phyloP scores from a whole-genome alignment of 768 basidiomycete genomes.

The Lactarius psammicola region DNA sequence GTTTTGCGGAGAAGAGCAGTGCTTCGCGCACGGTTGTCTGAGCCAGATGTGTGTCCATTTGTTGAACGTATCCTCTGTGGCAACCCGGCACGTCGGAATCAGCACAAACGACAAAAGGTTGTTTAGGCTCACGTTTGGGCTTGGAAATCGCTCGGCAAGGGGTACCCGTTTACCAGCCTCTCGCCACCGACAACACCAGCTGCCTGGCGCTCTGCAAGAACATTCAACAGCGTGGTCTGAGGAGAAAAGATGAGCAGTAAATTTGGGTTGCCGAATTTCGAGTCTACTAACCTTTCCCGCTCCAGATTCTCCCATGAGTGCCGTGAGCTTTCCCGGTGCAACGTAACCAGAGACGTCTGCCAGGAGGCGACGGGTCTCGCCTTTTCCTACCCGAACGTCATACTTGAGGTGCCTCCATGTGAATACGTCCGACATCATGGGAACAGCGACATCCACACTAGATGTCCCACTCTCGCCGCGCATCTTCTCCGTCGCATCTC shows the following conservation, averaged over 20 bases:
- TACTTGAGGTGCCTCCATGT: conserved; percentile 78
- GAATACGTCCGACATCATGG: conserved; percentile 55
- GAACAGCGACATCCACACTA: conserved; percentile 19
- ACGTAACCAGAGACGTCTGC: conserved; percentile 79
- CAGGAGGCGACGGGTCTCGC: conserved; percentile 48
- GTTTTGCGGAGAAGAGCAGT: conserved; percentile 70
- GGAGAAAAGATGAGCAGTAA: not conserved
- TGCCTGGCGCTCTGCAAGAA: conserved; percentile 41
- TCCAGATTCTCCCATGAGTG: conserved; percentile 67
- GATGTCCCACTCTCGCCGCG: conserved; percentile 14
- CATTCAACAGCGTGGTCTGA: conserved; percentile 52
- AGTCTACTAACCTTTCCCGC: conserved; percentile 43
- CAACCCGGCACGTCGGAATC: not conserved
- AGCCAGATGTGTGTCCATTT: conserved; percentile 77
- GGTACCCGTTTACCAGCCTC: conserved; percentile 46
- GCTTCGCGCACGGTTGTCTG: conserved; percentile 80
- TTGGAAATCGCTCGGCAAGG: conserved; percentile 49
- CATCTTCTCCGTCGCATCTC: conserved; percentile 8
- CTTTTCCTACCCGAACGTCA: conserved; percentile 53
- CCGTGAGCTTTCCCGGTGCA: conserved; percentile 75
- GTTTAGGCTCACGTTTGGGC: conserved; percentile 49
- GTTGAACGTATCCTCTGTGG: conserved; percentile 77
- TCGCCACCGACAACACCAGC: conserved; percentile 43
- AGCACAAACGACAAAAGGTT: conserved; percentile 40
- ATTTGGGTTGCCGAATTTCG: not conserved